phyloP scores from a whole-genome alignment of 2,329 filamentous ascomycete genomes.

The Aspergillus ochraceoroseus region DNA sequence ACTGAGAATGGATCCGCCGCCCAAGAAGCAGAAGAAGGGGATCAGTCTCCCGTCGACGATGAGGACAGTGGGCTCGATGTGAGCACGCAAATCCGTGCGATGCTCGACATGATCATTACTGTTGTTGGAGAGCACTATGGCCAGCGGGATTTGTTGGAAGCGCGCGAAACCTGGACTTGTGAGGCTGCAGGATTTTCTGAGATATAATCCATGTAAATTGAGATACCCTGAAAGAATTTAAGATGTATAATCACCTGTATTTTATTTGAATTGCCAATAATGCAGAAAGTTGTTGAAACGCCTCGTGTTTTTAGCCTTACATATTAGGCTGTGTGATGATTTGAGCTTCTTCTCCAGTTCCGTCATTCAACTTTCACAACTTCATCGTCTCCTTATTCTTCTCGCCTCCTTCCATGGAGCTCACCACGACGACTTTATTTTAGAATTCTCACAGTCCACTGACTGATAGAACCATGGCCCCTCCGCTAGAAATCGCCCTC shows the following conservation, averaged over 20 bases:
- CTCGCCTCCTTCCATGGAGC: neutral
- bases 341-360: constrained; percentile 8
- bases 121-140: constrained; percentile 85
- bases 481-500: constrained; percentile 44
- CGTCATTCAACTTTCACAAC: neutral
- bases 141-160: constrained; percentile 77
- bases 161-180: constrained; percentile 54
- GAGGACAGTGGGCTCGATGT: constrained; percentile 23
- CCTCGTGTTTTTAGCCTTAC: too few relatives aligned
- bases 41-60: constrained; percentile 15
- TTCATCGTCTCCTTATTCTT: neutral
- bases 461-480: constrained; percentile 34
- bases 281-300: too few relatives aligned
- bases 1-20: constrained; percentile 18
- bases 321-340: too few relatives aligned
- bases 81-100: constrained; percentile 50
- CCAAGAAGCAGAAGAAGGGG: neutral
- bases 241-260: too few relatives aligned
- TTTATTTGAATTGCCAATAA: too few relatives aligned
- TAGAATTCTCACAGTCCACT: neutral
- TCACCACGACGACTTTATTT: neutral
- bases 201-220: neutral
- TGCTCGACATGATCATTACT: constrained; percentile 86
- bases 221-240: neutral
- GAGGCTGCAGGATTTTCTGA: constrained; percentile 1